Evolutionary conservation across 495 filamentous ascomycete species (phyloP).

Genomic region (Beverwykella pulmonaria): DNA sequence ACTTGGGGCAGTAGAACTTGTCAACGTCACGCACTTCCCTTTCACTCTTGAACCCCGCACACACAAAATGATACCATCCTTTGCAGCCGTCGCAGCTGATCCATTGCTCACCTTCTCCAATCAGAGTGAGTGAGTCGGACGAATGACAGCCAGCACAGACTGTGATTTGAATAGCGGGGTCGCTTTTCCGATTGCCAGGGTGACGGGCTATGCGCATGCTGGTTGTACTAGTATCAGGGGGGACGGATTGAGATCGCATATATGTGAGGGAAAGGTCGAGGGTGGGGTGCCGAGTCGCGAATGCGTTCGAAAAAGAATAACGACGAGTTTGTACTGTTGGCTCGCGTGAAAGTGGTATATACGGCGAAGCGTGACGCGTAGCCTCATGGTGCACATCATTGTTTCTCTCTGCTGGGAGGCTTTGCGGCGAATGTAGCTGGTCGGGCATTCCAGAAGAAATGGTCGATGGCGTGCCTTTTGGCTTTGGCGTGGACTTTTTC

Average conservation of each 20-base stretch:
- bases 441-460: constrained; percentile 8
- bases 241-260: constrained; percentile 39
- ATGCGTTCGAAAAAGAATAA: constrained; percentile 26
- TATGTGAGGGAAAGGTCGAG: neutral
- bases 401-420: constrained; percentile 29
- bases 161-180: constrained; percentile 22
- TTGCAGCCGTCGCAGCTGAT: constrained; percentile 77
- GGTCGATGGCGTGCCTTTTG: constrained; percentile 10
- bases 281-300: neutral
- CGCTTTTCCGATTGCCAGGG: neutral
- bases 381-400: neutral
- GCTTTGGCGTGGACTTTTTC: constrained; percentile 35
- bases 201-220: neutral
- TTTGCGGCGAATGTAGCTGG: constrained; percentile 39
- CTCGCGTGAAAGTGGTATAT: neutral
- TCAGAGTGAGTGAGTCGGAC: constrained; percentile 35
- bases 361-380: neutral
- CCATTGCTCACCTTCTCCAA: constrained; percentile 54
- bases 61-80: constrained; percentile 73
- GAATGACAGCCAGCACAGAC: constrained; percentile 48
- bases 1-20: constrained; percentile 68
- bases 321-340: constrained; percentile 14
- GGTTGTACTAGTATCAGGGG: constrained; percentile 24
- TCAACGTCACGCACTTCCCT: constrained; percentile 71
- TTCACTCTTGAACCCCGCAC: constrained; percentile 71